These are phyloP conservation scores for Cylindrotheca fusiformis DNA, from an alignment of 108 stramenopile species.

Conservation along the genomic window DNA sequence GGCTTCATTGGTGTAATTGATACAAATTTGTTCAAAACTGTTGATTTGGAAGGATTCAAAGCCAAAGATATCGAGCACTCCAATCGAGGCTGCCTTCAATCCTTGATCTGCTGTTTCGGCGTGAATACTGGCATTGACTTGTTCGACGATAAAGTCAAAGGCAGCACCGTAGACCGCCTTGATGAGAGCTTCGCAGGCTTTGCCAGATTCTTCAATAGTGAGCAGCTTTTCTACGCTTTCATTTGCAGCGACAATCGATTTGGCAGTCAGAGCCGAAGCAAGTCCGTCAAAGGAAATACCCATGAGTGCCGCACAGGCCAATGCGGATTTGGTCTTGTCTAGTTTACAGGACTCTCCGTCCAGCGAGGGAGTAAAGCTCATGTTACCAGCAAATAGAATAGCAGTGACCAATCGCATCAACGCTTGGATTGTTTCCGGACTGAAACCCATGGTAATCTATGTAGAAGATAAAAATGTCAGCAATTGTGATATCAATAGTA, in stretches of 20 bases:
- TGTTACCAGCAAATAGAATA: constrained; percentile 83
- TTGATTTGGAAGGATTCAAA: constrained; percentile 92
- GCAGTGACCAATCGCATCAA: constrained; percentile 71
- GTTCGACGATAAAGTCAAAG: constrained; percentile 89
- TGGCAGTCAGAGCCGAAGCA: constrained; percentile 71
- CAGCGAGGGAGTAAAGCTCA: constrained; percentile 64
- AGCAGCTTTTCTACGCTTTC: constrained; percentile 71
- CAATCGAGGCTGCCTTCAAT: constrained; percentile 65
- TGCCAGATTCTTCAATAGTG: constrained; percentile 73
- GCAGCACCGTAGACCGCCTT: constrained; percentile 92
- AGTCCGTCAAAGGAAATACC: constrained; percentile 75
- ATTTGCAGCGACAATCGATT: constrained; percentile 75
- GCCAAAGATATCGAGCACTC: constrained; percentile 96
- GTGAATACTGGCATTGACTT: constrained; percentile 76
- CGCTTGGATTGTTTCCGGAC: constrained; percentile 51
- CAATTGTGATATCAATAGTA: neutral
- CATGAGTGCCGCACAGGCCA: constrained; percentile 67
- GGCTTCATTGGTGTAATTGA: constrained; percentile 98
- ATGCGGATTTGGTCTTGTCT: constrained; percentile 58
- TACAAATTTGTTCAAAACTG: constrained; percentile 95
- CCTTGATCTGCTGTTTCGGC: constrained; percentile 9
- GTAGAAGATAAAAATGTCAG: neutral
- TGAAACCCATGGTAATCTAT: constrained; percentile 77
- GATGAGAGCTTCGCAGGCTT: constrained; percentile 90
- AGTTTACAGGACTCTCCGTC: constrained; percentile 72